A percentile compares a stretch with the other conserved stretches of the same genome.
Evolutionary conservation across 1,284 basidiomycete species (phyloP).

Genomic region (Grifola frondosa): DNA sequence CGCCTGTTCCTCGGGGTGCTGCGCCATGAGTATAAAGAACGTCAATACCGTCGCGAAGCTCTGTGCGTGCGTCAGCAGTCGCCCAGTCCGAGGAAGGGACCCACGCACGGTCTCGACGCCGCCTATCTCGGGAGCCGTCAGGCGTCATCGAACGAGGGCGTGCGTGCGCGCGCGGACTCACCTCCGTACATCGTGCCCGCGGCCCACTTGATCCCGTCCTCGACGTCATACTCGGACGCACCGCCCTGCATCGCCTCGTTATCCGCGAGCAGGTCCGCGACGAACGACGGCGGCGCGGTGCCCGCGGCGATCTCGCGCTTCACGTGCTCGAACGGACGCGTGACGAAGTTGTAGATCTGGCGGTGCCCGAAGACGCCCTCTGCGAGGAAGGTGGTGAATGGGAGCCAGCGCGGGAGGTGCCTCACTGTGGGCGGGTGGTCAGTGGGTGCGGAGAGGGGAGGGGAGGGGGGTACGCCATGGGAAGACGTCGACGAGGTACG

Average conservation of each 20-base stretch:
- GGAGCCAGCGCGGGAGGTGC: conserved; percentile 37
- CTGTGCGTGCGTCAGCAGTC: neutral
- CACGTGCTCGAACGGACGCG: conserved; percentile 29
- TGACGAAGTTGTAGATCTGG: conserved; percentile 21
- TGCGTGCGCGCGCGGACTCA: conserved; percentile 6
- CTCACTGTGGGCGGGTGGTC: conserved; percentile 25
- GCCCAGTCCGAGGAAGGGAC: too few relatives aligned
- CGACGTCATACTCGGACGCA: neutral
- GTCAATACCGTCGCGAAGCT: conserved; percentile 13
- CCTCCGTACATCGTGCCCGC: conserved; percentile 27
- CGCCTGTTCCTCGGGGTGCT: conserved; percentile 26
- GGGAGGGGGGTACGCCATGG: conserved; percentile 19
- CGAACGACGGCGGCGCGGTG: conserved; percentile 15
- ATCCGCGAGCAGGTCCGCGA: conserved; percentile 13
- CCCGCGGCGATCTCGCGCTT: conserved; percentile 25
- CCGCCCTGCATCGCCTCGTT: too few relatives aligned
- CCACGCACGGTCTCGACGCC: conserved; percentile 15
- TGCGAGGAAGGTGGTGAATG: conserved; percentile 35
- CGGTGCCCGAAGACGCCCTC: conserved; percentile 21
- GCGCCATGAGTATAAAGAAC: conserved; percentile 31
- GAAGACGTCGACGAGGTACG: conserved; percentile 28
- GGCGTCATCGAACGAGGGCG: too few relatives aligned
- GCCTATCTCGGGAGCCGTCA: too few relatives aligned
- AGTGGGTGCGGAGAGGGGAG: neutral
- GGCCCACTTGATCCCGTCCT: conserved; percentile 20